Evolutionary conservation across 2,329 filamentous ascomycete genomes (phyloP).

Genomic region (Rutstroemia sp.): DNA sequence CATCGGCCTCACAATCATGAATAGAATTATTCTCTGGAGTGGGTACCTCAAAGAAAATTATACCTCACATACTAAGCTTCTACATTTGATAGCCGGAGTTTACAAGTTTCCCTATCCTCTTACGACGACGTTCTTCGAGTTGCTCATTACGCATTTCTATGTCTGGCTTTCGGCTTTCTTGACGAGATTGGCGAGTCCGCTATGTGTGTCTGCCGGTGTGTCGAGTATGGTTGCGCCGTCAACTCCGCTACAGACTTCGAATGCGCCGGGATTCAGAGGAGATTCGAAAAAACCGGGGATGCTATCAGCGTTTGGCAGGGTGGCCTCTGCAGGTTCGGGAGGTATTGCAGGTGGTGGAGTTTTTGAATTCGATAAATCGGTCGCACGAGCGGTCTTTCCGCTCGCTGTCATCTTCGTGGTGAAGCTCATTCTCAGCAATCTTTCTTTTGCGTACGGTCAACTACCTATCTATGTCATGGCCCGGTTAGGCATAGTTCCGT

Average conservation of each 20-base stretch:
- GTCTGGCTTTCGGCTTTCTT: conserved; percentile 40
- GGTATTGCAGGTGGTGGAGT: conserved; percentile 46
- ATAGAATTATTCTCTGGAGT: conserved; percentile 42
- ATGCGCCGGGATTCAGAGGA: conserved; percentile 25
- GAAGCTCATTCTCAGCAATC: conserved; percentile 44
- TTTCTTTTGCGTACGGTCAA: conserved; percentile 45
- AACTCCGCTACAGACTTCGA: conserved; percentile 32
- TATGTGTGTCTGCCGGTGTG: conserved; percentile 30
- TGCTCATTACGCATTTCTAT: conserved; percentile 41
- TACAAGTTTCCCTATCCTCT: conserved; percentile 46
- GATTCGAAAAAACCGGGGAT: conserved; percentile 24
- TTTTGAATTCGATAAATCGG: conserved; percentile 42
- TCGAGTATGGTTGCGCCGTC: conserved; percentile 37
- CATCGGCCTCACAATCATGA: conserved; percentile 42
- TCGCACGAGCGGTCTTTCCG: conserved; percentile 41
- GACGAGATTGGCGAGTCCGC: conserved; percentile 36
- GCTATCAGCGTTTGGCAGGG: conserved; percentile 19
- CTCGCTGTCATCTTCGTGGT: conserved; percentile 41
- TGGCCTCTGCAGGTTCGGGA: conserved; percentile 31
- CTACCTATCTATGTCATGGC: conserved; percentile 45
- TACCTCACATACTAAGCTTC: conserved; percentile 26
- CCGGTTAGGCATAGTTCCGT: conserved; percentile 42
- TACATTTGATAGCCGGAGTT: conserved; percentile 33
- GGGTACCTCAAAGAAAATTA: conserved; percentile 27
- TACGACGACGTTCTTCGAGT: conserved; percentile 41